These are phyloP conservation scores for Dichomitus squalens DNA, from an alignment of 1,284 basidiomycete genomes.

Conservation along the genomic window DNA sequence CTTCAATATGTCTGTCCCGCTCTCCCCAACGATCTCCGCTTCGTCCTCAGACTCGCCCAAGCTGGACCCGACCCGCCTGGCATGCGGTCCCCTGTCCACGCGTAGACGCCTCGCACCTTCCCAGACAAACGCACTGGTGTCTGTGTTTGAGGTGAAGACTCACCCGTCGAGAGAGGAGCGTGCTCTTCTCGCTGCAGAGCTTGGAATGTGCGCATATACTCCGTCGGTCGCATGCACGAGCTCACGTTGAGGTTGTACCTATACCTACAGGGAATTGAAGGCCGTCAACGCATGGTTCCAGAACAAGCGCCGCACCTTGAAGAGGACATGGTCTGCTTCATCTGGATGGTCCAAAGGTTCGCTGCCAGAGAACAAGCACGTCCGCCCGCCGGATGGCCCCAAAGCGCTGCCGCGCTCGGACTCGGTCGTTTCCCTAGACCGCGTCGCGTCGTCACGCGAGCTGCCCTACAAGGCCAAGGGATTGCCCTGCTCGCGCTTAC, in stretches of 20 bases:
- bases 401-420: slow-evolving; percentile 21
- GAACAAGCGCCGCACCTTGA: slow-evolving; percentile 49
- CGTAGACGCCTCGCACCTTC: slow-evolving; percentile 36
- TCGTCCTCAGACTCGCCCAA: slow-evolving; percentile 19
- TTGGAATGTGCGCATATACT: slow-evolving; percentile 41
- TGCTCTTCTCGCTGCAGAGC: slow-evolving; percentile 41
- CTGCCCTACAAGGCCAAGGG: slow-evolving; percentile 29
- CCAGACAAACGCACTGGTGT: slow-evolving; percentile 43
- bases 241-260: background rate
- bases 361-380: slow-evolving; percentile 31
- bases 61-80: slow-evolving; percentile 3
- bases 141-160: slow-evolving; percentile 40
- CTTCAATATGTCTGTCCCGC: slow-evolving; percentile 13
- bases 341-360: slow-evolving; percentile 30
- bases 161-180: slow-evolving; percentile 50
- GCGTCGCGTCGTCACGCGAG: slow-evolving; percentile 42
- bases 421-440: slow-evolving; percentile 42
- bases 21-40: slow-evolving; percentile 19
- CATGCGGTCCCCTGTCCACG: slow-evolving; percentile 17
- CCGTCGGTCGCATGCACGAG: background rate
- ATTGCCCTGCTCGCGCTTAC: slow-evolving; percentile 1
- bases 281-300: slow-evolving; percentile 55
- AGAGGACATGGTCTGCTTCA: slow-evolving; percentile 35
- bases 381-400: slow-evolving; percentile 21
- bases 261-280: slow-evolving; percentile 43